phyloP scores from a whole-genome alignment of 108 stramenopile species.

The Cylindrotheca fusiformis region DNA sequence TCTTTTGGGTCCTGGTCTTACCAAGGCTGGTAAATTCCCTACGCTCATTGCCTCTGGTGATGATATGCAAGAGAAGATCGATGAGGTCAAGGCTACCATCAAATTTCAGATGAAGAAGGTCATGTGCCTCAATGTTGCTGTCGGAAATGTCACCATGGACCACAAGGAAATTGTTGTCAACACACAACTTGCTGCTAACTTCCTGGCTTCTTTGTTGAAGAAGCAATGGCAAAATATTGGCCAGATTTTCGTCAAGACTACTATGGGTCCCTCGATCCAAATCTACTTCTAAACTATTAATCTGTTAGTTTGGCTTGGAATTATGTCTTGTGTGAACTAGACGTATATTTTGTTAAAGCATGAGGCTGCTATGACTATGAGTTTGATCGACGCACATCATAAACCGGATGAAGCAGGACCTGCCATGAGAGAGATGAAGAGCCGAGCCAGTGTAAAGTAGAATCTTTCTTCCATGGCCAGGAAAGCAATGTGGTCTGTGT shows the following conservation, averaged over 20 bases:
- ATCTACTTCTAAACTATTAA: conserved; percentile 94
- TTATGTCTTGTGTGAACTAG: too few relatives aligned
- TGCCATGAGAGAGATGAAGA: conserved; percentile 16
- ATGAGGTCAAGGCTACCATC: conserved; percentile 98
- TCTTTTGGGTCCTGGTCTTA: conserved; percentile 98
- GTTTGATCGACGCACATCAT: too few relatives aligned
- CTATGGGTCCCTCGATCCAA: conserved; percentile 98
- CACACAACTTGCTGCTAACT: conserved; percentile 97
- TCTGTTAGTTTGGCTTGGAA: too few relatives aligned
- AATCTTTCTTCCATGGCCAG: neutral
- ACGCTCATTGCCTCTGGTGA: conserved; percentile 89
- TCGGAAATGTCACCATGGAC: conserved; percentile 92
- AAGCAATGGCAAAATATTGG: conserved; percentile 99
- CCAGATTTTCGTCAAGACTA: conserved; percentile 96
- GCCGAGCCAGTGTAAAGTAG: neutral
- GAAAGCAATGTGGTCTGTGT: neutral
- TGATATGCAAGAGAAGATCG: conserved; percentile 98
- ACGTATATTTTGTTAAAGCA: too few relatives aligned
- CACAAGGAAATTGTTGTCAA: conserved; percentile 94
- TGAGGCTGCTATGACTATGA: too few relatives aligned
- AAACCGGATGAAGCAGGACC: conserved; percentile 8
- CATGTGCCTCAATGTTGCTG: conserved; percentile 98
- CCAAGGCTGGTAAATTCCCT: conserved; percentile 99
- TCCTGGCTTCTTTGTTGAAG: conserved; percentile 97
- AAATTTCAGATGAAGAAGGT: conserved; percentile 99